A percentile compares a stretch with the other conserved stretches of the same genome.
phyloP scores from a whole-genome alignment of 2,329 filamentous ascomycete species.

The Saccharata proteae region DNA sequence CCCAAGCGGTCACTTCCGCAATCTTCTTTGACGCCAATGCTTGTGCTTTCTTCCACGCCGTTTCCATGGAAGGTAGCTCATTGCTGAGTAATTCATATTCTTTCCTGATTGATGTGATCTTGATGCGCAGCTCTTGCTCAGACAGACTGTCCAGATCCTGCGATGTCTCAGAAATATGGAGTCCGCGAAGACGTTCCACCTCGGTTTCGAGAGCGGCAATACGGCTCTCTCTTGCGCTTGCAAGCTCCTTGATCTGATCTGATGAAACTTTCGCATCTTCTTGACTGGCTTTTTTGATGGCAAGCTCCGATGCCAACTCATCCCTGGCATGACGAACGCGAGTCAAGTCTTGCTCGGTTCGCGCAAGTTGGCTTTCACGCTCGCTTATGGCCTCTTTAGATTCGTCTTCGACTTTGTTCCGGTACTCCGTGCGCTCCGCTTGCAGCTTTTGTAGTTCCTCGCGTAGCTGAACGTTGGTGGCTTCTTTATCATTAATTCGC shows the following conservation, averaged over 20 bases:
- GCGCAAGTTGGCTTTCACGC: conserved; percentile 68
- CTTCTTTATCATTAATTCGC: conserved; percentile 82
- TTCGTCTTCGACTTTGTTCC: conserved; percentile 71
- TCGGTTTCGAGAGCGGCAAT: conserved; percentile 76
- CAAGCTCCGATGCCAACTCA: conserved; percentile 70
- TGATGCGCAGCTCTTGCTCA: conserved; percentile 59
- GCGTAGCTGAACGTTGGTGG: conserved; percentile 69
- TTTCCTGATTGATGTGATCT: conserved; percentile 61
- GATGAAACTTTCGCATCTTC: conserved; percentile 61
- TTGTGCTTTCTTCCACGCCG: conserved; percentile 82
- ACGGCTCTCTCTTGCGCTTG: conserved; percentile 64
- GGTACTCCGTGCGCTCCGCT: conserved; percentile 72
- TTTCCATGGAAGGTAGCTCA: conserved; percentile 80
- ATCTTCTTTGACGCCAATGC: conserved; percentile 78
- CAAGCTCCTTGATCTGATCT: conserved; percentile 67
- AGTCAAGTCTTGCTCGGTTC: conserved; percentile 72
- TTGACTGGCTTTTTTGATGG: conserved; percentile 64
- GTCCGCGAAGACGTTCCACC: conserved; percentile 56
- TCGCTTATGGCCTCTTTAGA: conserved; percentile 60
- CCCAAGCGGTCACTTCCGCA: conserved; percentile 58
- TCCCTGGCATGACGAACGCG: conserved; percentile 76
- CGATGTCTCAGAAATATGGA: conserved; percentile 39
- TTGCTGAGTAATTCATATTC: conserved; percentile 76
- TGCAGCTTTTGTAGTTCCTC: conserved; percentile 79
- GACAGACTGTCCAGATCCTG: conserved; percentile 46